phyloP scores from a whole-genome alignment of 1,284 basidiomycete species.

The Chondrostereum purpureum region DNA sequence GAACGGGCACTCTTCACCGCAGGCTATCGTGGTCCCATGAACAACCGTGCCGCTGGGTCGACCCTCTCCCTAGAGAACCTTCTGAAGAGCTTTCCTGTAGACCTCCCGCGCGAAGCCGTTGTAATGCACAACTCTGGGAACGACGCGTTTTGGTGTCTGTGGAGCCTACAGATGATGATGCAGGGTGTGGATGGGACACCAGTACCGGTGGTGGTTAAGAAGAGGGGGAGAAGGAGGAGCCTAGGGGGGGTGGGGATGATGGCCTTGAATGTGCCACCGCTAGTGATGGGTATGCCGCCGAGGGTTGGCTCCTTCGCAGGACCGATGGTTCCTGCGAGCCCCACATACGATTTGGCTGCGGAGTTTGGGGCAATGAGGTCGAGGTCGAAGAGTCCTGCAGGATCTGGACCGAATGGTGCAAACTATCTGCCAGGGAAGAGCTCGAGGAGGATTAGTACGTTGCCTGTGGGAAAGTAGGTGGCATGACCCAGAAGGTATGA shows the following conservation, averaged over 20 bases:
- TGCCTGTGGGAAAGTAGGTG: too few relatives aligned
- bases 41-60: slow-evolving; percentile 39
- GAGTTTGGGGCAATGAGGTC: slow-evolving; percentile 26
- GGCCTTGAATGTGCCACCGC: slow-evolving; percentile 13
- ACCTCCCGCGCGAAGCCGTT: not conserved
- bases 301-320: slow-evolving; percentile 1
- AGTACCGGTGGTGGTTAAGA: slow-evolving; percentile 26
- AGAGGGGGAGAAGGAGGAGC: slow-evolving; percentile 21
- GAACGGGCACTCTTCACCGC: slow-evolving; percentile 53
- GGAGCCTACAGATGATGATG: slow-evolving; percentile 57
- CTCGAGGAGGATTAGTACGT: slow-evolving; percentile 5
- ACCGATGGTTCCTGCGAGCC: slow-evolving; percentile 11
- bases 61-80: slow-evolving; percentile 50
- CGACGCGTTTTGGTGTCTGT: slow-evolving; percentile 59
- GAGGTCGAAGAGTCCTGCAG: not conserved
- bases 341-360: slow-evolving; percentile 28
- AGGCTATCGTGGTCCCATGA: slow-evolving; percentile 54
- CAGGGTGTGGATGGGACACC: slow-evolving; percentile 22
- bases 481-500: too few relatives aligned
- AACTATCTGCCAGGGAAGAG: not conserved
- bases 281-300: slow-evolving; percentile 13
- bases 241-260: slow-evolving; percentile 12
- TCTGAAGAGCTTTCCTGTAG: slow-evolving; percentile 38
- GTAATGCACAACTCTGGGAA: slow-evolving; percentile 64
- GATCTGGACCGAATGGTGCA: not conserved